Evolutionary conservation across 108 stramenopile species (phyloP), one percentile per base, ranked within the genome.

Genomic region (Cylindrotheca fusiformis): DNA sequence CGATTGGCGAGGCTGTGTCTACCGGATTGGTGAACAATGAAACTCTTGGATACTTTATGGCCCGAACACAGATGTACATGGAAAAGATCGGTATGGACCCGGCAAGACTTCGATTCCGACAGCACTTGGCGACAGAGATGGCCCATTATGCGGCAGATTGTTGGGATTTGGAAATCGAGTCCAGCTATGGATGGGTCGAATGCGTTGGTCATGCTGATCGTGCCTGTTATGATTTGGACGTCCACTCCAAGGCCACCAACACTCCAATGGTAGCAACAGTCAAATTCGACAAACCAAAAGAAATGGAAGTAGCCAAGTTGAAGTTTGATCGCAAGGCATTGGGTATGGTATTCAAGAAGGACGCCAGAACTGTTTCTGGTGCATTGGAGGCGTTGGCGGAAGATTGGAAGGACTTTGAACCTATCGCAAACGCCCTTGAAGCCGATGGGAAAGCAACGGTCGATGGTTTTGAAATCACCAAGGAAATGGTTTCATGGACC

Each of bases 151-250:
- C 98, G 8, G 90, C 91, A 33, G 99, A 99, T 81, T 99, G 99
- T 83, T 99, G 99, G 99, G 99, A 99, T 80, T 80, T 98, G 65
- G 99, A 99, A 84, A 98, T 99, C 60, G 67, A 97, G 73, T 87
- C 89, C 20, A 85, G 88, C 27, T 97, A 97, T 74, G 99, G 99
- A 46, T 99, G 99, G 99, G 91, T 97, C 17, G 99, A 99, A 68
- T 99, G 99, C 68, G 99, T 98, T 21, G 99, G 99, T 24, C 99
- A 99, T 77, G 99, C 99, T 4, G 99, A 99, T 80, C 91, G 99
- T 65, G 93, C 97, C 12, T 98, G 97, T 67, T 99, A 99, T 71
- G 99, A 99, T 77, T 81, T 99, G 55, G 85, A 87, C 65, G 94
- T 96, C 32, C 99, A 99, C 67, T 69, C 92, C 23, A 93, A 95